Conservation (phyloP, 441 rosid genomes). For the Croton setiger region DNA sequence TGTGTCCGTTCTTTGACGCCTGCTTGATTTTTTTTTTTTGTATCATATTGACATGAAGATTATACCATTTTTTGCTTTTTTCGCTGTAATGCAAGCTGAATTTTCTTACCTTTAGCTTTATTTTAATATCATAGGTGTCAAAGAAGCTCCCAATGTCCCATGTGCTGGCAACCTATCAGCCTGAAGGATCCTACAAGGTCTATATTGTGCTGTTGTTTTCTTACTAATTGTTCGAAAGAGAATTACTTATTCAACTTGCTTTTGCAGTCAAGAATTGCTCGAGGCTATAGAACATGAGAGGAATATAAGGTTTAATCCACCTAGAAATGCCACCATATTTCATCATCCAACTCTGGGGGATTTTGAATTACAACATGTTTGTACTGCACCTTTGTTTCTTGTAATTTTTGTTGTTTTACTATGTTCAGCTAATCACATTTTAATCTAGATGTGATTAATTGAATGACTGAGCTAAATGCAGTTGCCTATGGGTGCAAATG, state of each 20-base stretch:
- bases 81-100: not conserved
- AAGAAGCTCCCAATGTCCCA: constrained; percentile 97
- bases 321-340: constrained; percentile 83
- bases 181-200: constrained; percentile 89
- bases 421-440: constrained; percentile 5
- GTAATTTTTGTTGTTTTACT: constrained; percentile 19
- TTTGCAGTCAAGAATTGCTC: constrained; percentile 80
- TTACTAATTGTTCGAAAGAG: not conserved
- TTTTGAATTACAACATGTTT: constrained; percentile 88
- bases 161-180: constrained; percentile 93
- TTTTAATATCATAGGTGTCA: constrained; percentile 64
- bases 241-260: constrained; percentile 16
- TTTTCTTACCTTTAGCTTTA: not conserved
- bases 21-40: not conserved
- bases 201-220: not conserved
- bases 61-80: not conserved
- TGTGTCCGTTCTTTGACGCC: not conserved
- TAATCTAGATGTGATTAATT: not conserved
- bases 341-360: constrained; percentile 94
- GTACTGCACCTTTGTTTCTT: constrained; percentile 27
- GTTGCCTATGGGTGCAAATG: constrained; percentile 78
- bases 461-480: constrained; percentile 31
- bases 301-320: constrained; percentile 59
- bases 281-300: constrained; percentile 86
- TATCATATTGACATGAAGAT: not conserved